These are phyloP conservation scores for Nakazawaea ernobii DNA, from an alignment of 805 yeast genomes.

Conservation along the genomic window DNA sequence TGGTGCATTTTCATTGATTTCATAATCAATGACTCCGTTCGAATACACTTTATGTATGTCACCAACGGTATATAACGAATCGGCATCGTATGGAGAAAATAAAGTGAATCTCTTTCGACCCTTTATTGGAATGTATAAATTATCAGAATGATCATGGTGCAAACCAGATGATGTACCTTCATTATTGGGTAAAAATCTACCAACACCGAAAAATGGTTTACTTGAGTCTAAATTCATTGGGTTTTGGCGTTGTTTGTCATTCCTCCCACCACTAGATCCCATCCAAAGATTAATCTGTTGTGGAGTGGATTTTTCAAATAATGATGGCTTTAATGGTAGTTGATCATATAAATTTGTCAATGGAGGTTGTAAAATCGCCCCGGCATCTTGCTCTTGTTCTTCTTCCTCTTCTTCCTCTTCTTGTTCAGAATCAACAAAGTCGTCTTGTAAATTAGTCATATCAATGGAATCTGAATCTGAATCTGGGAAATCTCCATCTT, in stretches of 20 bases:
- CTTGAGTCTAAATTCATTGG: too few relatives aligned
- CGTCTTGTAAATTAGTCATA: constrained; percentile 40
- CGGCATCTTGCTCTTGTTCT: constrained; percentile 16
- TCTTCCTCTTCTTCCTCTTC: constrained; percentile 25
- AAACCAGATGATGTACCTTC: constrained; percentile 62
- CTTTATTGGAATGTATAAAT: constrained; percentile 53
- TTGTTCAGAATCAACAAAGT: constrained; percentile 33
- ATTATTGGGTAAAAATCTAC: constrained; percentile 46
- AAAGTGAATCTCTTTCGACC: constrained; percentile 66
- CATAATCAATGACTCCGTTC: constrained; percentile 68
- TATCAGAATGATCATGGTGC: constrained; percentile 80
- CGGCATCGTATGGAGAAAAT: constrained; percentile 58
- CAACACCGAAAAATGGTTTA: constrained; percentile 34
- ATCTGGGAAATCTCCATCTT: constrained; percentile 8
- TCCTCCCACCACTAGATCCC: constrained; percentile 29
- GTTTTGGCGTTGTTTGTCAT: too few relatives aligned
- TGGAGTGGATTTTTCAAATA: constrained; percentile 41
- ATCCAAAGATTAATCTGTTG: constrained; percentile 77
- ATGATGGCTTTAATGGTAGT: constrained; percentile 37
- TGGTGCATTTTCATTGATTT: constrained; percentile 46
- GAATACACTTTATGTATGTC: constrained; percentile 41
- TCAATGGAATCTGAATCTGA: constrained; percentile 39
- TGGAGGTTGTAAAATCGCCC: constrained; percentile 45
- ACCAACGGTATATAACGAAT: constrained; percentile 59
- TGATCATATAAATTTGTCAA: constrained; percentile 25